phyloP scores from a whole-genome alignment of 1,284 basidiomycete species.

The Amylostereum areolatum region DNA sequence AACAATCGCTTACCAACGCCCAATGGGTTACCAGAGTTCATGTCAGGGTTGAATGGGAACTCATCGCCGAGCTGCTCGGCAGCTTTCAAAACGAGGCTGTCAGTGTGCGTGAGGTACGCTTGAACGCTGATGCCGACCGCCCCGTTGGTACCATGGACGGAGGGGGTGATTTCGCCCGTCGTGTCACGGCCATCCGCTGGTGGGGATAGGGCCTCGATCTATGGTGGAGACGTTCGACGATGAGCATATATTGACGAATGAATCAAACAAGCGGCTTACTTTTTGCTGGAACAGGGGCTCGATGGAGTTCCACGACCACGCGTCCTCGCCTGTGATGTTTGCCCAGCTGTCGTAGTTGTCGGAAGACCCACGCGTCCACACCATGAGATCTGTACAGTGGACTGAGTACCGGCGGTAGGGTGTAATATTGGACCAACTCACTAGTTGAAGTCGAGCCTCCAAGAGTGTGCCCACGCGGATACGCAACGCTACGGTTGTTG shows the following conservation, averaged over 20 bases:
- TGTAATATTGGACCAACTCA: conserved; percentile 4
- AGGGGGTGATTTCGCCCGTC: conserved; percentile 9
- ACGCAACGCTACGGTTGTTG: conserved; percentile 19
- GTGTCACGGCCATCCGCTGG: conserved; percentile 14
- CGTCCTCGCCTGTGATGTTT: conserved; percentile 20
- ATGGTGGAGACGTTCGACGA: conserved; percentile 22
- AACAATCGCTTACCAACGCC: conserved; percentile 19
- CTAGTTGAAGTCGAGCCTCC: conserved; percentile 22
- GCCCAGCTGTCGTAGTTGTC: conserved; percentile 24
- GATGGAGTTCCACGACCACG: conserved; percentile 24
- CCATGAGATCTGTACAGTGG: conserved; percentile 14
- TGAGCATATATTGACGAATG: neutral
- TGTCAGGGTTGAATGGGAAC: conserved; percentile 26
- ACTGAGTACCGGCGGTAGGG: neutral
- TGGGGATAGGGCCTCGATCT: conserved; percentile 13
- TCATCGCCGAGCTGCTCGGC: conserved; percentile 14
- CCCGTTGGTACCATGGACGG: conserved; percentile 12
- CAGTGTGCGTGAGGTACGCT: neutral
- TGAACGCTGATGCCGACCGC: conserved; percentile 1
- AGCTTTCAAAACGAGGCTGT: conserved; percentile 9
- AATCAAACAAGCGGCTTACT: conserved; percentile 5
- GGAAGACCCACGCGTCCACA: conserved; percentile 17
- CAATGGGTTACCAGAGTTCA: conserved; percentile 24
- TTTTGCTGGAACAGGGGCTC: conserved; percentile 12
- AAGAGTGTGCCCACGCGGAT: conserved; percentile 19